Conservation (phyloP, 2,329 filamentous ascomycete species). For the Lachnellula cervina region DNA sequence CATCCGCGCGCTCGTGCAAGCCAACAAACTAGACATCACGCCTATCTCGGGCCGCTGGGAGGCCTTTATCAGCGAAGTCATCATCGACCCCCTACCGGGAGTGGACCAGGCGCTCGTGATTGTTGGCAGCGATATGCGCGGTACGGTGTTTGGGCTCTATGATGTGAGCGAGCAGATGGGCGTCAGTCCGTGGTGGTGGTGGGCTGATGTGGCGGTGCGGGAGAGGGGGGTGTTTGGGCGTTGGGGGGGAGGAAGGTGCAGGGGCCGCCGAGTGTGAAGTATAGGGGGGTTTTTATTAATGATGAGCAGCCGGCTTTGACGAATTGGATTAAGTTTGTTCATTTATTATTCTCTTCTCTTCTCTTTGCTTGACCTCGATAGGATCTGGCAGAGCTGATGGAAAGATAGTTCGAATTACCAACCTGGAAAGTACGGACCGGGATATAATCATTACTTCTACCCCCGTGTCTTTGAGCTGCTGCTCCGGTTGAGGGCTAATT, state of each 20-base stretch:
- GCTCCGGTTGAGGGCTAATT: constrained; percentile 66
- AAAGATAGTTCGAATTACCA: constrained; percentile 40
- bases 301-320: constrained; percentile 58
- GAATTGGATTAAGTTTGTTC: constrained; percentile 50
- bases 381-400: background rate
- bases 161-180: constrained; percentile 70
- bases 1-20: constrained; percentile 53
- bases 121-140: constrained; percentile 60
- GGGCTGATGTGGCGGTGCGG: constrained; percentile 48
- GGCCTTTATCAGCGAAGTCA: constrained; percentile 56
- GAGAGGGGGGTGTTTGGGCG: constrained; percentile 43
- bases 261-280: constrained; percentile 49
- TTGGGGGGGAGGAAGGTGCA: constrained; percentile 40
- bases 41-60: constrained; percentile 63
- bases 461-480: constrained; percentile 65
- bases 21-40: constrained; percentile 53
- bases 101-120: constrained; percentile 59
- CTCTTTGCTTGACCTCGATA: too few relatives aligned
- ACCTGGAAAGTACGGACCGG: constrained; percentile 34
- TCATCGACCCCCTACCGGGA: constrained; percentile 52
- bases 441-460: constrained; percentile 61
- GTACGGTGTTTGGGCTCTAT: constrained; percentile 66
- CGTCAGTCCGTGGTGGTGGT: constrained; percentile 60
- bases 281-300: constrained; percentile 56
- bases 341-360: background rate